phyloP scores from a whole-genome alignment of 2,329 filamentous ascomycete species.

The Fusarium sp. region DNA sequence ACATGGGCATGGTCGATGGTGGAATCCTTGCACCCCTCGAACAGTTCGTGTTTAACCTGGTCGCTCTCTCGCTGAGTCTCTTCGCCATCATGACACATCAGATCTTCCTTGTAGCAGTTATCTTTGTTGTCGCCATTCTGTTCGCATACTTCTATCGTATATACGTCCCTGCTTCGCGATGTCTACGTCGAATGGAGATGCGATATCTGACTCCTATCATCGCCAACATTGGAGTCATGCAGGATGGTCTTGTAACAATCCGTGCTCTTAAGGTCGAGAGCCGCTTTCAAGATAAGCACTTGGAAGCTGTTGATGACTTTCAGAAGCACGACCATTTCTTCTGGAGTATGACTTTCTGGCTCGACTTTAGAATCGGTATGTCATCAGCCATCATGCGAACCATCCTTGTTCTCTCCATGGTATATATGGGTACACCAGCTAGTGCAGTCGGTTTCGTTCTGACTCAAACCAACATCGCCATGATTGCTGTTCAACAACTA shows the following conservation, averaged over 20 bases:
- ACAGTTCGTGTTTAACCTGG: constrained; percentile 74
- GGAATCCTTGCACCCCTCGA: constrained; percentile 83
- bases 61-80: constrained; percentile 79
- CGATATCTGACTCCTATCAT: constrained; percentile 88
- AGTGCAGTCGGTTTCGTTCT: constrained; percentile 88
- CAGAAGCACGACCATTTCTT: constrained; percentile 98
- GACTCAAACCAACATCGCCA: constrained; percentile 59
- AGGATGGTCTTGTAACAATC: constrained; percentile 88
- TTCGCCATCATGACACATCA: constrained; percentile 84
- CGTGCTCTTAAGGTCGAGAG: constrained; percentile 83
- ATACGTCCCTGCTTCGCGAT: constrained; percentile 87
- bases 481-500: constrained; percentile 60
- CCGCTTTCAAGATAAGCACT: constrained; percentile 83
- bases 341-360: constrained; percentile 88
- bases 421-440: constrained; percentile 79
- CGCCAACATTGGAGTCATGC: constrained; percentile 89
- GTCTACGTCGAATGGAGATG: constrained; percentile 86
- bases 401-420: constrained; percentile 76
- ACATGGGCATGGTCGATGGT: constrained; percentile 90
- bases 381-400: constrained; percentile 78
- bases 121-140: constrained; percentile 71
- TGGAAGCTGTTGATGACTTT: constrained; percentile 85
- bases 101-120: constrained; percentile 79
- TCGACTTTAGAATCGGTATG: constrained; percentile 77
- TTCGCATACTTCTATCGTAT: constrained; percentile 81